A percentile compares a stretch with the other conserved stretches of the same genome.
These are phyloP conservation scores for Tremella mesenterica DNA, from an alignment of 768 basidiomycete genomes.

Conservation along the genomic window DNA sequence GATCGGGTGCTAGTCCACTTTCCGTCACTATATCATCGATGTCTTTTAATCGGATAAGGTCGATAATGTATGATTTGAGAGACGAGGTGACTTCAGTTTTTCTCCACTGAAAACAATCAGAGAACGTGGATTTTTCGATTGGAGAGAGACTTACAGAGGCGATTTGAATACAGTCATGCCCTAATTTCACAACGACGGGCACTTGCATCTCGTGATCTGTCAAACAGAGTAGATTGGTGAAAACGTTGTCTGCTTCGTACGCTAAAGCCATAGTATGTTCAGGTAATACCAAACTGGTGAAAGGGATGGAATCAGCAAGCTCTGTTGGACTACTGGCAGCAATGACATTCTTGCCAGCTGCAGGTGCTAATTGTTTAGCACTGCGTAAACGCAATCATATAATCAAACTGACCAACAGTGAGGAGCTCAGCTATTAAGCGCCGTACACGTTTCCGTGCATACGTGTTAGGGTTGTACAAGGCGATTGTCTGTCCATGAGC, in stretches of 20 bases:
- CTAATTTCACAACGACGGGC: constrained; percentile 57
- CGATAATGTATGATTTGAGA: constrained; percentile 66
- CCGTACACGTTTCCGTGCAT: constrained; percentile 19
- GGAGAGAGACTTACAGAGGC: constrained; percentile 28
- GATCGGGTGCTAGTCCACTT: constrained; percentile 47
- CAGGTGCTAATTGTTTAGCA: constrained; percentile 3
- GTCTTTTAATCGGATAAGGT: constrained; percentile 68
- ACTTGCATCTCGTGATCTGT: constrained; percentile 56
- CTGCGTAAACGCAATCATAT: not conserved
- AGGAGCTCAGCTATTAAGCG: constrained; percentile 20
- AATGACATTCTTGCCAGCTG: constrained; percentile 20
- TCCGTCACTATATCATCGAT: constrained; percentile 82
- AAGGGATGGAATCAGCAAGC: constrained; percentile 30
- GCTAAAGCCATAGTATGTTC: constrained; percentile 34
- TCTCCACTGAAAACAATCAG: constrained; percentile 49
- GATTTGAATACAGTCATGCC: constrained; percentile 33
- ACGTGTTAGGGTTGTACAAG: constrained; percentile 35
- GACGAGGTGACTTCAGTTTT: constrained; percentile 62
- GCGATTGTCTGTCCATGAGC: constrained; percentile 20
- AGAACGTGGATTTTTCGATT: not conserved
- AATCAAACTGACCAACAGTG: constrained; percentile 9
- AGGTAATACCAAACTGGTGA: constrained; percentile 29
- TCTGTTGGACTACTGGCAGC: constrained; percentile 30
- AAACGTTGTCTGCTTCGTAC: constrained; percentile 32
- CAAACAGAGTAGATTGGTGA: constrained; percentile 25